Evolutionary conservation across 2,329 filamentous ascomycete genomes (phyloP).

Genomic region (Trichoderma harzianum): DNA sequence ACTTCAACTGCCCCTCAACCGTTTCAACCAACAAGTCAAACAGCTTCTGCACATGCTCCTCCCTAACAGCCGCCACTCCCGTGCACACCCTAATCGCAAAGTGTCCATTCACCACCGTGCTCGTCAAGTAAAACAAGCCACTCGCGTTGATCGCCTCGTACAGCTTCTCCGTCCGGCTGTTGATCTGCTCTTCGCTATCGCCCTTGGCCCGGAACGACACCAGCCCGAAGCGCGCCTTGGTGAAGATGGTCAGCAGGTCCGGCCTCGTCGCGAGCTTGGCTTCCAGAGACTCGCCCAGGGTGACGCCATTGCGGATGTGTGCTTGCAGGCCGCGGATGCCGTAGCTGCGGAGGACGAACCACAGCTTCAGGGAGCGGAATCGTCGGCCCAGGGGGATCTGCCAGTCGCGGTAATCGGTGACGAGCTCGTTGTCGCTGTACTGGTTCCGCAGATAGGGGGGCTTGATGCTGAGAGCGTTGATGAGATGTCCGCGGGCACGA

Average conservation of each 20-base stretch:
- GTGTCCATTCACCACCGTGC: conserved; percentile 66
- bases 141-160: conserved; percentile 70
- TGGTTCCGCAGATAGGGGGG: conserved; percentile 79
- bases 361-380: conserved; percentile 87
- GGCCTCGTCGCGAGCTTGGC: conserved; percentile 52
- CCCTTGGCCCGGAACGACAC: conserved; percentile 66
- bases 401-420: conserved; percentile 96
- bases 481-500: conserved; percentile 70
- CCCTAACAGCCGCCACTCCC: conserved; percentile 60
- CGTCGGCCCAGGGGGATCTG: conserved; percentile 88
- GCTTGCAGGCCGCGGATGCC: conserved; percentile 71
- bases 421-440: conserved; percentile 75
- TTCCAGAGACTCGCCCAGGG: conserved; percentile 68
- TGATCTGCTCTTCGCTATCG: conserved; percentile 50
- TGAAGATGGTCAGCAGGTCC: conserved; percentile 75
- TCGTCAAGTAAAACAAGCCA: conserved; percentile 80
- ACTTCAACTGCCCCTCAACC: conserved; percentile 51
- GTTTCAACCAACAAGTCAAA: conserved; percentile 70
- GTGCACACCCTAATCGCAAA: conserved; percentile 82
- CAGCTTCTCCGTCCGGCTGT: conserved; percentile 67
- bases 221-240: conserved; percentile 72
- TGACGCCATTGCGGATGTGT: conserved; percentile 68
- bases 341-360: conserved; percentile 87
- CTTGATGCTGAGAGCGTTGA: conserved; percentile 72
- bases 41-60: conserved; percentile 69